Evolutionary conservation across 805 yeast species (phyloP), one percentile per base, ranked within the genome.

Genomic region (Zygoascus flipseniorum): DNA sequence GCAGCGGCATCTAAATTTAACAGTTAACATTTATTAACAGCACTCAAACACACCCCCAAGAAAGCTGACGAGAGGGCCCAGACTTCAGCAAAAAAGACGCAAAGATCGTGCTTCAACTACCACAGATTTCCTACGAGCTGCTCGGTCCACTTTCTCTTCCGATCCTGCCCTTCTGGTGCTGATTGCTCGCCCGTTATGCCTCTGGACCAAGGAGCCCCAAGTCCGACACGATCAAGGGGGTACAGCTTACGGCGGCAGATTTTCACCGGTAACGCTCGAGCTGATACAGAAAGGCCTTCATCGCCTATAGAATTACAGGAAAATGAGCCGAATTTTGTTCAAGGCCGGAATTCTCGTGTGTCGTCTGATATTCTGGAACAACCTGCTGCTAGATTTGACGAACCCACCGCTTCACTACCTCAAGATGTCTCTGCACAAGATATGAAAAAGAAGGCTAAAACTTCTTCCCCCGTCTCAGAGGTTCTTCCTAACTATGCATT

Each of bases 241-340:
- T 79, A 82, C 56, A 81, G 87, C 8, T 66, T 85, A 53, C 72
- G 90, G 56, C 74, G 86, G 0, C 89, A 85, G 68, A 71, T 85
- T 48, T 76, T 84, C 69, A 79, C 75, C 62, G 60, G 58, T 55
- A 48, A 52, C 39, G 53, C 51, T 52, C 52, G 51, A 18, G 52
- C 42, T 5, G 57, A 52, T 18, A 39, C 57, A 8, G 50, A 43
- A 2, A 31, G 49, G 9, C 49, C 51, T 31, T 52, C 57, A 37
- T 54, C 67, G 10, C 71, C 70, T 35, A 71, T 72, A 18, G 74
- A 71, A 56, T 56, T 71, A 53, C 47, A 54, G 20, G 55, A 45
- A 52, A 20, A 47, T 8, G 16, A 23, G 6, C 6, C 28, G 28
- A 20, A 4, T 11, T n/a, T 11, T 23, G 28, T 5, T 14, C 44